Conservation (phyloP, 495 filamentous ascomycete species). For the Diplogelasinospora grovesii region DNA sequence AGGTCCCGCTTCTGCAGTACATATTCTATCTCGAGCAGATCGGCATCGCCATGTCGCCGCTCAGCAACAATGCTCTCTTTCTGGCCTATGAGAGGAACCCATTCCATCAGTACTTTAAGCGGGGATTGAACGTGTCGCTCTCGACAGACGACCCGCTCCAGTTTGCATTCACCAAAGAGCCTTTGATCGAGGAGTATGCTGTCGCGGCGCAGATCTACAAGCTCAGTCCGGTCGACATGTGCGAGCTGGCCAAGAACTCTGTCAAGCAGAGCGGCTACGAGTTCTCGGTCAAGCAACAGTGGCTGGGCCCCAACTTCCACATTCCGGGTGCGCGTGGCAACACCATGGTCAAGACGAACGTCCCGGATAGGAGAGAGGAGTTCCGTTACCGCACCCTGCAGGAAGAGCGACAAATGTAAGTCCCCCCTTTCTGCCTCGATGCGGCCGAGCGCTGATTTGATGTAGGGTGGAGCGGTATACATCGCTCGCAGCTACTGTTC, state of each 20-base stretch:
- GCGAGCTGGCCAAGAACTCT: conserved; percentile 92
- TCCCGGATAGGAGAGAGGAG: conserved; percentile 83
- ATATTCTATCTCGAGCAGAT: conserved; percentile 98
- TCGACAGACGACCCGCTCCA: conserved; percentile 97
- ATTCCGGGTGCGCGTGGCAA: conserved; percentile 74
- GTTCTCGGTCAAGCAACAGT: conserved; percentile 75
- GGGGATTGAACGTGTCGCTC: conserved; percentile 89
- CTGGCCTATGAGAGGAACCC: conserved; percentile 96
- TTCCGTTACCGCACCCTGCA: conserved; percentile 79
- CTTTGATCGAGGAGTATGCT: conserved; percentile 94
- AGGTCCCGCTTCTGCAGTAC: conserved; percentile 92
- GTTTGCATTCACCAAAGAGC: conserved; percentile 98
- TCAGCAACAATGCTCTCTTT: conserved; percentile 96
- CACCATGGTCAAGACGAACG: conserved; percentile 88
- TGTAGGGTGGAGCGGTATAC: not conserved
- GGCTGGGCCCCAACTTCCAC: conserved; percentile 73
- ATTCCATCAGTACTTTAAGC: conserved; percentile 88
- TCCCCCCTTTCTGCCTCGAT: not conserved
- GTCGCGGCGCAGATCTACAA: conserved; percentile 99
- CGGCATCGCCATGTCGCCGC: conserved; percentile 96
- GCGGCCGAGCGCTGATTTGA: not conserved
- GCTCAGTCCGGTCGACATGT: conserved; percentile 96
- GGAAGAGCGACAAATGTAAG: conserved; percentile 78
- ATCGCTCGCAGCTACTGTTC: conserved; percentile 5
- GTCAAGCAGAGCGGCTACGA: conserved; percentile 95